These are phyloP conservation scores for Monosporozyma siamensis DNA, from an alignment of 805 yeast genomes.

Conservation along the genomic window DNA sequence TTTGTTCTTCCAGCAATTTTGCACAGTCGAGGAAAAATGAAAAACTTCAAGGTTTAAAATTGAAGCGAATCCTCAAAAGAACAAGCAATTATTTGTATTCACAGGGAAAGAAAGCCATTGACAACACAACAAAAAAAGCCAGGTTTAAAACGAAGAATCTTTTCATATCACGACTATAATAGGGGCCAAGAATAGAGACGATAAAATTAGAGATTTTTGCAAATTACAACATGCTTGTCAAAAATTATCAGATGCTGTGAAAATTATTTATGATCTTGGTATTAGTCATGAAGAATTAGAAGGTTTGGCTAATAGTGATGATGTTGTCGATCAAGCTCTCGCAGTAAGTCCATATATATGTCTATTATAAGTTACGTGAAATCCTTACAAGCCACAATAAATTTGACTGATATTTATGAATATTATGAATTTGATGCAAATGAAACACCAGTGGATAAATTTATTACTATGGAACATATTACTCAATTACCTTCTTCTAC, in stretches of 20 bases:
- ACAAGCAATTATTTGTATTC: no score
- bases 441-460: slow-evolving; percentile 4
- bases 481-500: neutral
- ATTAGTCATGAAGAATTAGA: slow-evolving; percentile 1
- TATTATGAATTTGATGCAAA: slow-evolving; percentile 7
- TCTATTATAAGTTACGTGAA: slow-evolving; percentile 8
- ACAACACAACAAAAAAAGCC: no score
- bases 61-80: no score
- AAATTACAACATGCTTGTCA: slow-evolving; percentile 6
- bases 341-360: slow-evolving; percentile 8
- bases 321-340: slow-evolving; percentile 6
- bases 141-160: no score
- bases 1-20: no score
- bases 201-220: slow-evolving; percentile 2
- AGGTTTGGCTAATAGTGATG: slow-evolving; percentile 1
- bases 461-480: slow-evolving; percentile 9
- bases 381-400: slow-evolving; percentile 1
- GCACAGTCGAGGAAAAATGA: no score
- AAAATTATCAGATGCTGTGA: slow-evolving; percentile 7
- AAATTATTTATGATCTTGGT: slow-evolving; percentile 7
- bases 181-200: neutral
- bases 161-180: no score
- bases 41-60: no score
- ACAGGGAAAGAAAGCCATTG: no score
- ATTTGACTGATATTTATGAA: slow-evolving; percentile 5